These are phyloP conservation scores for Rhizophora apiculata DNA, from an alignment of 345 rosid genomes.

Conservation along the genomic window DNA sequence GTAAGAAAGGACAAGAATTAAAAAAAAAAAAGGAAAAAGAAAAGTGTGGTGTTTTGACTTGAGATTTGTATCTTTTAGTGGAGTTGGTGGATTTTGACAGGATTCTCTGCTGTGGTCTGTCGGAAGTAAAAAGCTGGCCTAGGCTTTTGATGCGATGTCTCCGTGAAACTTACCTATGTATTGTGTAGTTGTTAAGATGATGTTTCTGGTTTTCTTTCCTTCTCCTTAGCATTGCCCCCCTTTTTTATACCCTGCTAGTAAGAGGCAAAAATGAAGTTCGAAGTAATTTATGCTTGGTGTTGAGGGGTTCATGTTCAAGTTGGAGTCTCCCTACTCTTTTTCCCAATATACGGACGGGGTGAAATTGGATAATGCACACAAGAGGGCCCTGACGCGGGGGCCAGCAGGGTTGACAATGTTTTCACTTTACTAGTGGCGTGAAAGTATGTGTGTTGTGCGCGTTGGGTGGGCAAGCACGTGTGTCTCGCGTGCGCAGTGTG, in stretches of 20 bases:
- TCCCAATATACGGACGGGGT: slow-evolving; percentile 9
- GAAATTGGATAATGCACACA: slow-evolving; percentile 27
- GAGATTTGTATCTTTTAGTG: slow-evolving; percentile 13
- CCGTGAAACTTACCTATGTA: slow-evolving; percentile 17
- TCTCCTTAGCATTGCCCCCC: background rate
- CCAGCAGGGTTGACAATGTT: slow-evolving; percentile 10
- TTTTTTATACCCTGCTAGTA: background rate
- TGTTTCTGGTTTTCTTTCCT: background rate
- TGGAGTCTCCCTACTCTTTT: background rate
- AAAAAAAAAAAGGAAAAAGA: background rate
- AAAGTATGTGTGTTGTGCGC: background rate
- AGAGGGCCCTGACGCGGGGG: slow-evolving; percentile 3
- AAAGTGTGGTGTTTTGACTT: slow-evolving; percentile 12
- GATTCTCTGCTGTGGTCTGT: slow-evolving; percentile 8
- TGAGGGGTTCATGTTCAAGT: background rate
- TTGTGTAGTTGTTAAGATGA: slow-evolving; percentile 25
- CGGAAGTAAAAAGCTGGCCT: background rate
- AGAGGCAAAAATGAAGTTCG: background rate
- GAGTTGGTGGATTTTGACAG: slow-evolving; percentile 16
- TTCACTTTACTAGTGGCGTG: background rate
- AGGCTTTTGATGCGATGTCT: slow-evolving; percentile 13
- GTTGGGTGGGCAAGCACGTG: slow-evolving; percentile 14
- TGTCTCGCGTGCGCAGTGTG: slow-evolving; percentile 4
- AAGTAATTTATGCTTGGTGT: background rate
- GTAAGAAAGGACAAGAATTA: background rate